Evolutionary conservation across 164 flowering plant species (phyloP).

Genomic region (Annona cherimola): DNA sequence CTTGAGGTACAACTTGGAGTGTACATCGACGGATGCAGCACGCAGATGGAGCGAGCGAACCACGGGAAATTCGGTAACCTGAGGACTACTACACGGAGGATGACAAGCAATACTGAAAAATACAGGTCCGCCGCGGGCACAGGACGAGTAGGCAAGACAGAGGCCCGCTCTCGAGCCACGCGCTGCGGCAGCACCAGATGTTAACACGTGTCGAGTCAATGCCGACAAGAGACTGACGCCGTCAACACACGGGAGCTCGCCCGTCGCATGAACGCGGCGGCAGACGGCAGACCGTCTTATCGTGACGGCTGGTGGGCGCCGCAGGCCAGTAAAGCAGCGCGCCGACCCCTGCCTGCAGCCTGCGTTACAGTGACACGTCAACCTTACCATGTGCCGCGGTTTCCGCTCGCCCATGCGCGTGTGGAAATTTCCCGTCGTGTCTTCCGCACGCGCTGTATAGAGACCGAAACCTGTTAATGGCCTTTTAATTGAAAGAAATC

Average conservation of each 20-base stretch:
- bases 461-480: neutral
- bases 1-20: no score
- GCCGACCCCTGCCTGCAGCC: neutral
- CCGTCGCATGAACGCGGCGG: slow-evolving; percentile 3
- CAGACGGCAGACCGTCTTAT: neutral
- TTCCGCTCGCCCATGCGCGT: neutral
- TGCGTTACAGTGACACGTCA: neutral
- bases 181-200: neutral
- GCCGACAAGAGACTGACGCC: neutral
- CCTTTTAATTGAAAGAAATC: no score
- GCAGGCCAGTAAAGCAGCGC: neutral
- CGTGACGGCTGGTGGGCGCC: slow-evolving; percentile 4
- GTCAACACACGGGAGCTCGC: slow-evolving; percentile 1
- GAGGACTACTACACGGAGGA: neutral
- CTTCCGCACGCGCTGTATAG: neutral
- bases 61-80: neutral
- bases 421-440: neutral
- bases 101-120: neutral
- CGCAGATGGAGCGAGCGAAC: neutral
- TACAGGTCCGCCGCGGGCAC: neutral
- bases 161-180: neutral
- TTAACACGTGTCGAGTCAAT: neutral
- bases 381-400: neutral
- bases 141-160: neutral
- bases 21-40: no score